phyloP scores from a whole-genome alignment of 2,329 filamentous ascomycete species.

The Plectosphaerella plurivora region DNA sequence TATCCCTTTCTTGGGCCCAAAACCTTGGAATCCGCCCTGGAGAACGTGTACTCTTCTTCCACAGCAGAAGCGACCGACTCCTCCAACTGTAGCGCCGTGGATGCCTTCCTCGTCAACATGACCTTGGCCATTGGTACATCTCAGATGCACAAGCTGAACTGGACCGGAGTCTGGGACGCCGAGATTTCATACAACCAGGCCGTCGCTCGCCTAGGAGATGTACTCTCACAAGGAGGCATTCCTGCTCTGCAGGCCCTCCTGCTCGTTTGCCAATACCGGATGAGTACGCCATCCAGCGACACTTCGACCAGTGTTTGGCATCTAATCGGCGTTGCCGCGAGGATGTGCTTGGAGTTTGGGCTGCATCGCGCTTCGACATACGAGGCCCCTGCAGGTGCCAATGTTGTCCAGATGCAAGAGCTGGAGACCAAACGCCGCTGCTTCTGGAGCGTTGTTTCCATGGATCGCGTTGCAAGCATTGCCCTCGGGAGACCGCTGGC shows the following conservation, averaged over 20 bases:
- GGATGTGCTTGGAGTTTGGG: conserved; percentile 34
- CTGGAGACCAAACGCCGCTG: conserved; percentile 30
- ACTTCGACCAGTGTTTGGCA: conserved; percentile 37
- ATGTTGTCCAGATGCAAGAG: conserved; percentile 11
- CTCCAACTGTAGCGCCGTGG: conserved; percentile 14
- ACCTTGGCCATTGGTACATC: conserved; percentile 36
- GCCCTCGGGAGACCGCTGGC: conserved; percentile 34
- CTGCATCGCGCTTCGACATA: conserved; percentile 33
- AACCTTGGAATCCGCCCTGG: conserved; percentile 18
- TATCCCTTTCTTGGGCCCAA: conserved; percentile 34
- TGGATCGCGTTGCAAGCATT: conserved; percentile 30
- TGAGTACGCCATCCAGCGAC: conserved; percentile 32
- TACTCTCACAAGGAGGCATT: conserved; percentile 29
- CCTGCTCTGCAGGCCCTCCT: conserved; percentile 34
- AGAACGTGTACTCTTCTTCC: conserved; percentile 25
- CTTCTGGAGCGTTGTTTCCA: conserved; percentile 36
- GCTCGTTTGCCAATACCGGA: conserved; percentile 36
- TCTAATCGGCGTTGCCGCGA: conserved; percentile 34
- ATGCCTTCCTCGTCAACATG: conserved; percentile 38
- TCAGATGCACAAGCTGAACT: conserved; percentile 37
- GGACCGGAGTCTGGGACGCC: conserved; percentile 35
- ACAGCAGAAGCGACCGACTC: conserved; percentile 5
- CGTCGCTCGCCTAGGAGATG: conserved; percentile 27
- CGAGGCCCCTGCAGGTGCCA: conserved; percentile 4
- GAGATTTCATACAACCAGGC: conserved; percentile 35